Percentiles rank a stretch among this genome's conserved stretches.
These are phyloP conservation scores for Triticum monococcum DNA, from an alignment of 176 grass and related monocot genomes.

Conservation along the genomic window DNA sequence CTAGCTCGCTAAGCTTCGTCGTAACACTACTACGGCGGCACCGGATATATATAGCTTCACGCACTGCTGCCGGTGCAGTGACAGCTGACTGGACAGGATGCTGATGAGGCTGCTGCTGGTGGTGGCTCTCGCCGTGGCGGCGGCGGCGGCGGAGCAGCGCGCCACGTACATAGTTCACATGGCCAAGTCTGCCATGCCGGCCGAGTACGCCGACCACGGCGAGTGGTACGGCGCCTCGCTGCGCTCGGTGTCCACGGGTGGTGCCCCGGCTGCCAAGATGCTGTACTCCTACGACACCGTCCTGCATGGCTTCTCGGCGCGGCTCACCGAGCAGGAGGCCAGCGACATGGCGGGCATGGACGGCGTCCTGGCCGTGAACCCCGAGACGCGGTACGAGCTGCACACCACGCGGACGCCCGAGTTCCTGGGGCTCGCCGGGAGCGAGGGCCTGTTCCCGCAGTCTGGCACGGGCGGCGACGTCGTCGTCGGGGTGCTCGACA, in stretches of 20 bases:
- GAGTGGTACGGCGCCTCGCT: slow-evolving; percentile 91
- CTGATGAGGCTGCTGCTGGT: not conserved
- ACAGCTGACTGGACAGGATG: slow-evolving; percentile 6
- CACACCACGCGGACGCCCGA: slow-evolving; percentile 94
- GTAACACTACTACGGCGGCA: not conserved
- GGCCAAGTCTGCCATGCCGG: slow-evolving; percentile 78
- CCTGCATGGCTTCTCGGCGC: slow-evolving; percentile 76
- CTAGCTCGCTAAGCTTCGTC: not conserved
- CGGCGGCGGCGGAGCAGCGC: not conserved
- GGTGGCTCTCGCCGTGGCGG: not conserved
- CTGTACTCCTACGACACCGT: slow-evolving; percentile 84
- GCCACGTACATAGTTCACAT: slow-evolving; percentile 92
- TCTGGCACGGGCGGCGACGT: slow-evolving; percentile 55
- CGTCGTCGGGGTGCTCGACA: slow-evolving; percentile 83
- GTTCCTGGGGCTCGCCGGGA: slow-evolving; percentile 71
- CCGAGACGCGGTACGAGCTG: slow-evolving; percentile 67
- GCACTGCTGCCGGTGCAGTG: not conserved
- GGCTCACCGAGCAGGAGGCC: slow-evolving; percentile 57
- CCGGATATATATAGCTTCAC: not conserved
- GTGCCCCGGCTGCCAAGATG: slow-evolving; percentile 38
- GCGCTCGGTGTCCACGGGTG: slow-evolving; percentile 39
- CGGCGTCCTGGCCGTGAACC: slow-evolving; percentile 65
- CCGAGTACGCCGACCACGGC: slow-evolving; percentile 50
- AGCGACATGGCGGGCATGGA: slow-evolving; percentile 21
- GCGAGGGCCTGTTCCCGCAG: slow-evolving; percentile 42